Evolutionary conservation across 1,284 basidiomycete species (phyloP), one percentile per base, ranked within the genome.

Genomic region (Ceratobasidium sp.): DNA sequence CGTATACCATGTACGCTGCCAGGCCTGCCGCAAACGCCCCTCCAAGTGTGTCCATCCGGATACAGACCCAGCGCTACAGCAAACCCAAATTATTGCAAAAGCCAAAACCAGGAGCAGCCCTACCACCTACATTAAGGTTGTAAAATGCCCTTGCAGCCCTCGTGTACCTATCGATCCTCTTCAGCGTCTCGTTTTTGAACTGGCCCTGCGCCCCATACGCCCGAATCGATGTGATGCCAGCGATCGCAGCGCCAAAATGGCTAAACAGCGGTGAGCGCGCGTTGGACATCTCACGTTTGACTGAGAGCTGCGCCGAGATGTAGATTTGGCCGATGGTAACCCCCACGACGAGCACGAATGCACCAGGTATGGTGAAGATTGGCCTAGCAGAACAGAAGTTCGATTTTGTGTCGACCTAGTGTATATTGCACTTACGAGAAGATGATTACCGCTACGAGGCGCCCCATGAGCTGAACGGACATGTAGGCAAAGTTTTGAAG

Each of bases 241-340:
- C 81, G 3, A 92, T 86, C 0, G 90, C 87, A 29, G 90, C 87
- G 16, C 89, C 88, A 78, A 94, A 91, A 78, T 91, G 89, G 58
- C 88, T 88, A 74, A 91, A 84, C 7, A 93, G 86, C 0, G 91
- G 91, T 4, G 88, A 84, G 76, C 85, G 86, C 7, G 88, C 87
- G 80, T 90, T 91, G 41, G 86, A 88, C 88, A 89, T 89, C 79
- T 91, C 88, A n/a, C 89, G 85, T 79, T 93, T 93, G 56, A 92
- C 89, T 14, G 88, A 88, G 39, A 93, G 83, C 80, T 93, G 92
- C 16, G 89, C 88, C 78, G 88, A 87, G 78, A 93, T 90, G 78
- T 84, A 85, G 27, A 84, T 77, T 78, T 83, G 80, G 31, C 83
- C 87, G 39, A 85, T 81, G 79, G 83, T 81, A 7, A 80, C 84